These are phyloP conservation scores for Mycena filopes DNA, from an alignment of 768 basidiomycete species.

Conservation along the genomic window DNA sequence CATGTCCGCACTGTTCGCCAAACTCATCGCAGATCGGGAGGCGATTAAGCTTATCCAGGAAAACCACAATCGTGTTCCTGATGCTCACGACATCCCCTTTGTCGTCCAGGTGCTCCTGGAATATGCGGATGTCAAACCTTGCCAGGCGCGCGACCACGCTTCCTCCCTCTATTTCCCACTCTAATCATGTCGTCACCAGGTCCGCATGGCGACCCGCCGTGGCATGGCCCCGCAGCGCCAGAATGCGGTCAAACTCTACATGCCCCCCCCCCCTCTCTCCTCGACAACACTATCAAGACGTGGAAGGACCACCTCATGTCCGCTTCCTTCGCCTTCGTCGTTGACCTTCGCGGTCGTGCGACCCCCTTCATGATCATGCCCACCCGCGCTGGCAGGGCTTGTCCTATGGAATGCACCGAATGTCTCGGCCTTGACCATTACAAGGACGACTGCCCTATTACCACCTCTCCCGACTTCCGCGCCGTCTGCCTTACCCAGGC, in stretches of 20 bases:
- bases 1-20: constrained; percentile 1
- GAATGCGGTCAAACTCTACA: constrained; percentile 12
- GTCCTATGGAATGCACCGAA: constrained; percentile 18
- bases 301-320: constrained; percentile 12
- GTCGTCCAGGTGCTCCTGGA: not conserved
- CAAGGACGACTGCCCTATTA: constrained; percentile 16
- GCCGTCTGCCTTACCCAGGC: constrained; percentile 9
- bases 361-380: constrained; percentile 12
- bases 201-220: constrained; percentile 7
- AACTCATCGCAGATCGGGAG: constrained; percentile 1
- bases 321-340: constrained; percentile 14
- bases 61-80: constrained; percentile 4
- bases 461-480: constrained; percentile 1
- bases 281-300: constrained; percentile 1
- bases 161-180: not conserved
- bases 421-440: constrained; percentile 22
- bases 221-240: not conserved
- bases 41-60: constrained; percentile 12
- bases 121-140: constrained; percentile 4
- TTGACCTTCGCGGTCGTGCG: constrained; percentile 10
- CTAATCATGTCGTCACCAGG: not conserved
- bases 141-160: not conserved
- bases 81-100: constrained; percentile 5
- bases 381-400: not conserved
- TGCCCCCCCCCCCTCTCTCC: constrained; percentile 11